Evolutionary conservation across 805 yeast species (phyloP).

Genomic region (Zygosaccharomyces lentus): DNA sequence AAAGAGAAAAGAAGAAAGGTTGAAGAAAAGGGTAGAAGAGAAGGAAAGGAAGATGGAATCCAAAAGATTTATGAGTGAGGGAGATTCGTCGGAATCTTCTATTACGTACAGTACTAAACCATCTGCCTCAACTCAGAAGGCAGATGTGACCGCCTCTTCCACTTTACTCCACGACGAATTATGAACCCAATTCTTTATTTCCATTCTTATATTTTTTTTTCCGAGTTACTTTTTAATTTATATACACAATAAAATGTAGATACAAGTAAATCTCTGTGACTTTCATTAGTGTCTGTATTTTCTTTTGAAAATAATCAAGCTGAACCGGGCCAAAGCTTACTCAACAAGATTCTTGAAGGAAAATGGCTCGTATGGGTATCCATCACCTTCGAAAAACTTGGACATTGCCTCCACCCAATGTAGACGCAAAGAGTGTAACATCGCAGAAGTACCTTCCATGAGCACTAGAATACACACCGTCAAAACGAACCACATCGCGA

Average conservation of each 20-base stretch:
- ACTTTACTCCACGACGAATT: slow-evolving; percentile 21
- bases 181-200: slow-evolving; percentile 5
- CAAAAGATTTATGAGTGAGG: background rate
- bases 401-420: slow-evolving; percentile 99
- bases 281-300: background rate
- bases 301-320: background rate
- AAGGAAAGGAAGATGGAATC: slow-evolving; percentile 13
- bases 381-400: slow-evolving; percentile 96
- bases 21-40: slow-evolving; percentile 11
- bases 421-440: slow-evolving; percentile 96
- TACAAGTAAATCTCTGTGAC: background rate
- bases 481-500: slow-evolving; percentile 91
- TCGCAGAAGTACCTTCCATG: slow-evolving; percentile 99
- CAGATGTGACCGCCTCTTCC: background rate
- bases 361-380: slow-evolving; percentile 86
- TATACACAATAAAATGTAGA: slow-evolving; percentile 3
- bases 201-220: slow-evolving; percentile 1
- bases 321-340: slow-evolving; percentile 1
- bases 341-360: slow-evolving; percentile 43
- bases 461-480: slow-evolving; percentile 87
- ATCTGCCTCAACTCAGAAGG: background rate
- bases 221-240: slow-evolving; percentile 2
- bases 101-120: background rate
- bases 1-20: slow-evolving; percentile 28
- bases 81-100: background rate